These are phyloP conservation scores for Suhomyces bribrorum DNA, from an alignment of 1,139 yeast genomes.

Conservation along the genomic window DNA sequence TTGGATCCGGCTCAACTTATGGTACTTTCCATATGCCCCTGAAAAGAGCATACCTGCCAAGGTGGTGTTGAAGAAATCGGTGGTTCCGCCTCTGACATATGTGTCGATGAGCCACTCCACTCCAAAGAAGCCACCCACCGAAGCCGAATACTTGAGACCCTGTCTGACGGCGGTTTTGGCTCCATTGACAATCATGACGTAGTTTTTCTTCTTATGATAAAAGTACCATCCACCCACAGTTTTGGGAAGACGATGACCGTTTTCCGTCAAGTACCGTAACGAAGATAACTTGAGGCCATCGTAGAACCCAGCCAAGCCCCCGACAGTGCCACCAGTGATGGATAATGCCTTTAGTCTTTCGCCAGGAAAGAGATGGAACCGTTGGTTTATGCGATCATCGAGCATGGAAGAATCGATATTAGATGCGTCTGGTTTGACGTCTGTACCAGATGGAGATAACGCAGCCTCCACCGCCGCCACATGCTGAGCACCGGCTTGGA, in stretches of 20 bases:
- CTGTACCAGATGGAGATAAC: too few relatives aligned
- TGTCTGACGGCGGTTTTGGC: slow-evolving; percentile 45
- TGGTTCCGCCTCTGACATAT: slow-evolving; percentile 45
- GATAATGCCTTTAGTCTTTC: slow-evolving; percentile 39
- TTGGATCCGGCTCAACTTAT: slow-evolving; percentile 49
- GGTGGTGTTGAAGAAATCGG: slow-evolving; percentile 64
- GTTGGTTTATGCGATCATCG: slow-evolving; percentile 27
- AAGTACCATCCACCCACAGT: slow-evolving; percentile 88
- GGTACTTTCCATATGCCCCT: slow-evolving; percentile 47
- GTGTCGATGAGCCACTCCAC: slow-evolving; percentile 63
- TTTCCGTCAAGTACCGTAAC: slow-evolving; percentile 69
- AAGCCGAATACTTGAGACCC: slow-evolving; percentile 46
- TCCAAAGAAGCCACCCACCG: slow-evolving; percentile 56
- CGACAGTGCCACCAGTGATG: slow-evolving; percentile 50
- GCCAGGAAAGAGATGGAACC: slow-evolving; percentile 43
- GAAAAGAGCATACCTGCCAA: slow-evolving; percentile 57
- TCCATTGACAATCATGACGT: slow-evolving; percentile 64
- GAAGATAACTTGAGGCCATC: slow-evolving; percentile 60
- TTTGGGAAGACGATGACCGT: slow-evolving; percentile 77
- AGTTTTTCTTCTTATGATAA: slow-evolving; percentile 82
- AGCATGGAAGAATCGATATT: too few relatives aligned
- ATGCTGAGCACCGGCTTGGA: not conserved
- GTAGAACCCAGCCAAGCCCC: slow-evolving; percentile 62
- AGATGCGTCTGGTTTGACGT: too few relatives aligned
- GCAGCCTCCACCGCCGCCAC: not conserved